phyloP scores from a whole-genome alignment of 2,329 filamentous ascomycete genomes.

The Lecanicillium sp. region DNA sequence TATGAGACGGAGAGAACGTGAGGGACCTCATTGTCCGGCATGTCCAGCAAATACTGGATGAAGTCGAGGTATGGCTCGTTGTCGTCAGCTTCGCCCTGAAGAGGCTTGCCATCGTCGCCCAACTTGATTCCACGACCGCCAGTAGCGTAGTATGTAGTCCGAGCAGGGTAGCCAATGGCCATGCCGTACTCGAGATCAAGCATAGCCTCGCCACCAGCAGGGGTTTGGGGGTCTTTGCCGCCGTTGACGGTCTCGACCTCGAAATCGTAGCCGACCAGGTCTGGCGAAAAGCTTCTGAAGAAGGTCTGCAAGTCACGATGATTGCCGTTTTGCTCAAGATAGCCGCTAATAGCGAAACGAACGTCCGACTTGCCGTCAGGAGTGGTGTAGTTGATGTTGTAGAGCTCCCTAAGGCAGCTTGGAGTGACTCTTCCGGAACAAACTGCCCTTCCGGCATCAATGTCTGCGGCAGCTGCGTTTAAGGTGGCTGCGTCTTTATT shows the following conservation, averaged over 20 bases:
- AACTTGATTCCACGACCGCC: slow-evolving; percentile 27
- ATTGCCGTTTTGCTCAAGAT: slow-evolving; percentile 30
- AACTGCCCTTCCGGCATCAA: slow-evolving; percentile 14
- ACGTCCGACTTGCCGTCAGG: slow-evolving; percentile 14
- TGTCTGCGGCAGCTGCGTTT: not conserved
- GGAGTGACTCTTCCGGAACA: slow-evolving; percentile 20
- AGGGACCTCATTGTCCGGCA: slow-evolving; percentile 22
- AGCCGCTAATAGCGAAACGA: slow-evolving; percentile 29
- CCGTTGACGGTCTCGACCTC: slow-evolving; percentile 22
- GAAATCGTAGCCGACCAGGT: slow-evolving; percentile 15
- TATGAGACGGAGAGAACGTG: slow-evolving; percentile 27
- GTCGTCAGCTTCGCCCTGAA: not conserved
- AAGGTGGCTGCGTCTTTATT: not conserved
- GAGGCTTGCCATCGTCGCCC: slow-evolving; percentile 11
- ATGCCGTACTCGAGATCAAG: slow-evolving; percentile 32
- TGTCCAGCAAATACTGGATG: slow-evolving; percentile 31
- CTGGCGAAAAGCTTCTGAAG: slow-evolving; percentile 19
- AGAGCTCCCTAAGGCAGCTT: slow-evolving; percentile 26
- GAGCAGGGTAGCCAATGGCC: slow-evolving; percentile 24
- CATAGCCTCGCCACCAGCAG: slow-evolving; percentile 27
- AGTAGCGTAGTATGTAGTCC: slow-evolving; percentile 27
- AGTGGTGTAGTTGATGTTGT: slow-evolving; percentile 25
- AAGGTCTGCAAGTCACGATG: slow-evolving; percentile 26
- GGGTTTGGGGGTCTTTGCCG: slow-evolving; percentile 23
- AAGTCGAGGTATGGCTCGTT: slow-evolving; percentile 42